A percentile compares a stretch with the other conserved stretches of the same genome.
phyloP scores from a whole-genome alignment of 768 basidiomycete species.

The Arthromyces matolae region DNA sequence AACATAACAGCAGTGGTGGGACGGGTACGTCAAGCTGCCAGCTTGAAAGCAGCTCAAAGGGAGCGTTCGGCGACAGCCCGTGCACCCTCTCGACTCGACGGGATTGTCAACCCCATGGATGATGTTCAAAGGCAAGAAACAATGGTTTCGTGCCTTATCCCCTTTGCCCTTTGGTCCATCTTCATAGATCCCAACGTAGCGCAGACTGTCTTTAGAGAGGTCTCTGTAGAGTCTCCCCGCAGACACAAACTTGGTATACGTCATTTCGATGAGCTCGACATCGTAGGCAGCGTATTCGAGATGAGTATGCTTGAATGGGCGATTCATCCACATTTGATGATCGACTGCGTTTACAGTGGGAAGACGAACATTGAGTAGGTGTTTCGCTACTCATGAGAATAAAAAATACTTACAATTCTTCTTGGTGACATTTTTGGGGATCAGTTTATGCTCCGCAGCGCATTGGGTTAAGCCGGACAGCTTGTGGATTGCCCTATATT shows the following conservation, averaged over 20 bases:
- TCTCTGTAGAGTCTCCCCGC: conserved; percentile 2
- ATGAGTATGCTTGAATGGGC: neutral
- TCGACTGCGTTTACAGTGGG: conserved; percentile 2
- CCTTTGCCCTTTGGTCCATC: neutral
- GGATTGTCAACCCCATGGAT: neutral
- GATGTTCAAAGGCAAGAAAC: conserved; percentile 2
- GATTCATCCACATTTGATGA: conserved; percentile 6
- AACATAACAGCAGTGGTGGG: neutral
- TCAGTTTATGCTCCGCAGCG: conserved; percentile 2
- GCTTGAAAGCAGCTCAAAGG: neutral
- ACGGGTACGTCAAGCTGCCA: neutral
- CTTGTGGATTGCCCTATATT: conserved; percentile 4
- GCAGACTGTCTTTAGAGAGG: neutral
- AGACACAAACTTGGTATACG: neutral
- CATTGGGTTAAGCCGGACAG: neutral
- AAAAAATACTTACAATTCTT: neutral
- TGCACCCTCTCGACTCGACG: neutral
- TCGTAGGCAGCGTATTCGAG: conserved; percentile 5
- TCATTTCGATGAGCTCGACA: conserved; percentile 4
- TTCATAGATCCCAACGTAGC: conserved; percentile 8
- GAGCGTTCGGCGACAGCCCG: neutral
- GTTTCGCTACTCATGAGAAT: neutral
- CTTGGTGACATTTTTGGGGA: neutral
- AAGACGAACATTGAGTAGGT: neutral
- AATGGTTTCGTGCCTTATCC: conserved; percentile 1